Percentiles rank a stretch among this genome's conserved stretches.
phyloP scores from a whole-genome alignment of 306 rosid species.

The Medicago truncatula region DNA sequence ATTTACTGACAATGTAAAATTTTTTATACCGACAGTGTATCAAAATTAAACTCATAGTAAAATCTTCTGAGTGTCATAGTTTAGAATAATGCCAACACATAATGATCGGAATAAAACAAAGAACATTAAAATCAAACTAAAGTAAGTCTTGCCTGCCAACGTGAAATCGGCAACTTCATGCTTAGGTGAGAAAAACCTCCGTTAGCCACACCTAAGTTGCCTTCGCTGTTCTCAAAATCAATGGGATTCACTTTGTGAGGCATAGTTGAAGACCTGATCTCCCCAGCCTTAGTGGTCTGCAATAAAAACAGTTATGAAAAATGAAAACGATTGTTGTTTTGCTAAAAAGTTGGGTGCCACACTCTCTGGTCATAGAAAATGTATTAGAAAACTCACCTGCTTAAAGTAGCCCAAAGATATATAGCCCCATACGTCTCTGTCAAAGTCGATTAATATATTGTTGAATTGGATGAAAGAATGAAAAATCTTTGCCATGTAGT shows the following conservation, averaged over 20 bases:
- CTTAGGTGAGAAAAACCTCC: constrained; percentile 75
- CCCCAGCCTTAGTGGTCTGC: constrained; percentile 73
- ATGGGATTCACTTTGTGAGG: constrained; percentile 97
- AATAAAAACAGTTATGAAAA: constrained; percentile 5
- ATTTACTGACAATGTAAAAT: no score
- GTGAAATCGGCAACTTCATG: constrained; percentile 86
- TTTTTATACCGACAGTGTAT: no score
- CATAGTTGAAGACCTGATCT: constrained; percentile 93
- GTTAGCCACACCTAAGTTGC: constrained; percentile 87
- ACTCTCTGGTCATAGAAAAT: constrained; percentile 5
- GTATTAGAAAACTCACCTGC: constrained; percentile 59
- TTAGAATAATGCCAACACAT: constrained; percentile 19
- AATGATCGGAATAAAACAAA: constrained; percentile 4
- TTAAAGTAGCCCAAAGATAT: constrained; percentile 91
- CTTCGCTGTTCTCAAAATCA: constrained; percentile 96
- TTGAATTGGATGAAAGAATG: constrained; percentile 71
- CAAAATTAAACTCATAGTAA: background rate
- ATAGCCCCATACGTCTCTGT: constrained; percentile 87
- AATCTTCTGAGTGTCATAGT: constrained; percentile 19
- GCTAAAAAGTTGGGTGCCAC: background rate
- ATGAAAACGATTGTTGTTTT: constrained; percentile 2
- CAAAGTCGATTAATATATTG: constrained; percentile 76
- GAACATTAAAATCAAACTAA: constrained; percentile 22
- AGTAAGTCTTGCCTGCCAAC: constrained; percentile 73
- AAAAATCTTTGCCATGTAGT: constrained; percentile 89